Base-by-base conservation (phyloP, 2,329 filamentous ascomycete genomes). In the Fusarium multiceps region DNA sequence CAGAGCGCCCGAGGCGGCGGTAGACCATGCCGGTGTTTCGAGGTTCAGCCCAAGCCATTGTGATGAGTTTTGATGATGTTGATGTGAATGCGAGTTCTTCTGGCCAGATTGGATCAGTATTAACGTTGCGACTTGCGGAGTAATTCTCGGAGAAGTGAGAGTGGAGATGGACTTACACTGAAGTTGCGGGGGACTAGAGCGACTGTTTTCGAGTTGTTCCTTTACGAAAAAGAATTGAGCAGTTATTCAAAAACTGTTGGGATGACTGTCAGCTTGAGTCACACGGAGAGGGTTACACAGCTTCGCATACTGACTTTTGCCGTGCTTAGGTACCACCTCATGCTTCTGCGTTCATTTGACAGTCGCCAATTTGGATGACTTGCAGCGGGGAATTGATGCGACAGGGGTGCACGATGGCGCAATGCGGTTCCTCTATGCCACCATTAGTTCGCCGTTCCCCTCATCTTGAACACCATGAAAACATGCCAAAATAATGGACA, bases 1-100 rank as follows among this genome's bases (percentile, higher is more conserved):
- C 90, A 7, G 88, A 89, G 55, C 78, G 77, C 54, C 80, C 80
- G 9, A 82, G 78, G 34, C 80, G 80, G 72, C 81, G 80, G 74
- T 82, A 83, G 69, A 77, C 61, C 81, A 83, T 83, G 59, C 82
- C 82, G 14, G 81, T 83, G 59, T 82, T 78, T 58, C 82, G 76
- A 56, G 82, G 82, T 77, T 83, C 82, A 71, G 78, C 68, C 77
- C 78, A 82, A 41, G 82, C 80, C 82, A 83, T 83, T 65, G 48
- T 78, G 37, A 32, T 55, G 43, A 20, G 40, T 61, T 42, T 63
- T 58, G 43, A 61, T 42, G 56, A 59, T 28, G 34, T 14, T 46
- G 20, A 21, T 18, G 47, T 42, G 63, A 21, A 25, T 55, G 37
- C 43, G 49, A 57, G n/a, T 55, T 37, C 48, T 41, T 59, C 32